Conservation (phyloP, 1,284 basidiomycete genomes). For the Austroboletus niveus region DNA sequence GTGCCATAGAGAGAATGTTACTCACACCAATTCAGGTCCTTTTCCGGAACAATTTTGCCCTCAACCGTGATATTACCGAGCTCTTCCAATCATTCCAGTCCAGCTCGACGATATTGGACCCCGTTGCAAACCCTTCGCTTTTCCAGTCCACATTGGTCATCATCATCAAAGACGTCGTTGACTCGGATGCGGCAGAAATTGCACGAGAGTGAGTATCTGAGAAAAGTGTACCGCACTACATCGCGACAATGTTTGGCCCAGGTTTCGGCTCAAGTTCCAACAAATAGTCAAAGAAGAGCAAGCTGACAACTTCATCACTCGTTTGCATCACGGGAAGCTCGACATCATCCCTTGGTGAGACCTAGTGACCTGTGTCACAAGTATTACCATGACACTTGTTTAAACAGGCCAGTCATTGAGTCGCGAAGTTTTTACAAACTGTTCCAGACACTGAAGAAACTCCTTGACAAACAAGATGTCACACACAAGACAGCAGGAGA, state of each 20-base stretch:
- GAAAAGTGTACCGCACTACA: background rate
- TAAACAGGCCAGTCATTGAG: conserved; percentile 56
- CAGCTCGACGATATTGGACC: conserved; percentile 56
- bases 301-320: conserved; percentile 59
- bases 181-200: conserved; percentile 54
- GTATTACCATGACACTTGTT: background rate
- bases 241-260: conserved; percentile 18
- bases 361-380: too few species aligned
- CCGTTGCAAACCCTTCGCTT: conserved; percentile 52
- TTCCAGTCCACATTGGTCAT: conserved; percentile 60
- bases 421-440: conserved; percentile 55
- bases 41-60: conserved; percentile 63
- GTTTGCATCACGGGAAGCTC: conserved; percentile 51
- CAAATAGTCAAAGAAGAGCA: conserved; percentile 58
- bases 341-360: conserved; percentile 53
- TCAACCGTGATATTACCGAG: conserved; percentile 56
- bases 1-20: background rate
- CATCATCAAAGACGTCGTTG: conserved; percentile 66
- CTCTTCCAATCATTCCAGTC: conserved; percentile 66
- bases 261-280: conserved; percentile 53
- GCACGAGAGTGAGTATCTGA: conserved; percentile 45
- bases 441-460: conserved; percentile 46
- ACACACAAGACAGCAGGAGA: conserved; percentile 52
- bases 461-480: conserved; percentile 45
- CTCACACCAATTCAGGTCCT: conserved; percentile 42